Base-by-base conservation (phyloP, 768 basidiomycete species). In the Panaeolus cyanescens region DNA sequence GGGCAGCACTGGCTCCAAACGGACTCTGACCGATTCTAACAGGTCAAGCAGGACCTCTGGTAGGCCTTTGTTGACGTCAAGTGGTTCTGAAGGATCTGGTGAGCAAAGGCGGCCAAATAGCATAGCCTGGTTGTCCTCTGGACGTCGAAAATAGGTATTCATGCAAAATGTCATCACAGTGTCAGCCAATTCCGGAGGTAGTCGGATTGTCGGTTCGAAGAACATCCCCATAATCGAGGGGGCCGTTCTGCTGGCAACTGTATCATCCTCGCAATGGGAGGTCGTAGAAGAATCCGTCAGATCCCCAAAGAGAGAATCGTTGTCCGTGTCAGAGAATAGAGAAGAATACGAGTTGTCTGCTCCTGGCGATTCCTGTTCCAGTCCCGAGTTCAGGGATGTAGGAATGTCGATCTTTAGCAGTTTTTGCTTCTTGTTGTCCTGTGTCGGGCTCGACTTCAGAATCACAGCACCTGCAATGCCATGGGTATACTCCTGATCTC, bases 61-160 rank as follows among this genome's bases (percentile, higher is more conserved):
- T 25, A 93, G 77, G 25, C 84, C 82, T 25, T 6, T 15, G 10
- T 50, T 30, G 25, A 1, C 30, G 45, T 15, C 45, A 32, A 75
- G 74, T 4, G 76, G 67, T 12, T 68, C 58, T 20, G 53, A 37
- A 36, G 61, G 31, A 22, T 62, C 55, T 22, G 65, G 57, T 8
- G 64, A 33, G n/a, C 68, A 36, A 30, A 67, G 36, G 13, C 88
- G 83, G 42, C 87, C 87, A 68, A 96, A 96, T 17, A 96, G 81
- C 94, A 96, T 95, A 56, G 90, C 83, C 72, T 96, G 94, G 68
- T 96, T 92, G 53, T 85, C 78, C 40, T 75, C 64, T 25, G 73
- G 75, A 10, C 70, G 70, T 9, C 67, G 68, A 68, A 90, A 91
- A 71, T 89, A 91, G 8, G 78, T 79, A 2, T 73, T 67, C 72